Evolutionary conservation across 768 basidiomycete species (phyloP).

Genomic region (Hydnomerulius pinastri): DNA sequence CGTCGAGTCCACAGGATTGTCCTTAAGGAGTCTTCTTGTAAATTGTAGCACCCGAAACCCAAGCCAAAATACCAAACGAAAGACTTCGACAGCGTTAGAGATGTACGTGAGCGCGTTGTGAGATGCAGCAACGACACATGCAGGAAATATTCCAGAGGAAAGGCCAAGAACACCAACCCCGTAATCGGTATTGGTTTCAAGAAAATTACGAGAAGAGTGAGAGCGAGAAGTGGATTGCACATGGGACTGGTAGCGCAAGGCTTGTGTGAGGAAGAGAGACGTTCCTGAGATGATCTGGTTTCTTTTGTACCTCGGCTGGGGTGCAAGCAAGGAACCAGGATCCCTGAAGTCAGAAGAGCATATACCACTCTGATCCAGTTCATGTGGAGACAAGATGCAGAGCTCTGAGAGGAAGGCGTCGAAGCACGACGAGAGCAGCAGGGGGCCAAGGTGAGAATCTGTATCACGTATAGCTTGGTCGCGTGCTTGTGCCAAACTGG

Average conservation of each 20-base stretch:
- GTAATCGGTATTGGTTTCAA: slow-evolving; percentile 37
- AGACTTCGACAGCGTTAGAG: slow-evolving; percentile 45
- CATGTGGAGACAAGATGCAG: slow-evolving; percentile 40
- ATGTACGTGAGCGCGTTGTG: slow-evolving; percentile 42
- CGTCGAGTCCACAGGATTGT: slow-evolving; percentile 20
- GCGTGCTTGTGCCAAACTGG: slow-evolving; percentile 33
- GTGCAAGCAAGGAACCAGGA: slow-evolving; percentile 41
- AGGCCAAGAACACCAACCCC: slow-evolving; percentile 47
- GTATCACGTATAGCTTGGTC: slow-evolving; percentile 45
- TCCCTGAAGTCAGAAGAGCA: slow-evolving; percentile 46
- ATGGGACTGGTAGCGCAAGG: slow-evolving; percentile 52
- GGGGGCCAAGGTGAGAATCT: slow-evolving; percentile 39
- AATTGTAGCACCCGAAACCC: slow-evolving; percentile 42
- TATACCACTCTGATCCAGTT: slow-evolving; percentile 39
- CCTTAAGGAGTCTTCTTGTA: slow-evolving; percentile 25
- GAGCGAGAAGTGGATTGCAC: slow-evolving; percentile 26
- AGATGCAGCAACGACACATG: slow-evolving; percentile 52
- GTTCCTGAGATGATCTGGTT: slow-evolving; percentile 54
- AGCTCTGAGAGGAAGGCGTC: slow-evolving; percentile 53
- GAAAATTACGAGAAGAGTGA: slow-evolving; percentile 26
- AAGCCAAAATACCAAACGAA: slow-evolving; percentile 55
- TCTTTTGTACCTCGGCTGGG: slow-evolving; percentile 35
- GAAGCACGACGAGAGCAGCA: slow-evolving; percentile 53
- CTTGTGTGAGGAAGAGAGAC: slow-evolving; percentile 52
- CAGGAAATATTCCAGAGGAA: slow-evolving; percentile 59